These are phyloP conservation scores for Rubus parviflorus DNA, from an alignment of 306 rosid species.

Conservation along the genomic window DNA sequence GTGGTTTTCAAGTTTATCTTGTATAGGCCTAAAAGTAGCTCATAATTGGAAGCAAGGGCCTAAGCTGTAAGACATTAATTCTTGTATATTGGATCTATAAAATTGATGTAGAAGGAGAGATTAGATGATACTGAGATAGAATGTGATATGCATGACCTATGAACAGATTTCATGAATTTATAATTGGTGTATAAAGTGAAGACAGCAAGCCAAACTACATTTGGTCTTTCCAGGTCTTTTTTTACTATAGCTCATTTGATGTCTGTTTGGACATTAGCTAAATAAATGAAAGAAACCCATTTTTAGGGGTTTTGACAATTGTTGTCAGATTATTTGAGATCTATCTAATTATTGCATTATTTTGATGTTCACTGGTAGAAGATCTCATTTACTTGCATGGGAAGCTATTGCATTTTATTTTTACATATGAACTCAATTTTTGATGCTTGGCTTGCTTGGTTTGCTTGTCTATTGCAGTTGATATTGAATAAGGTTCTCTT, in stretches of 20 bases:
- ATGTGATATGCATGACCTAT: background rate
- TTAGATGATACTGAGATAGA: background rate
- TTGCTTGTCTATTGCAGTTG: slow-evolving; percentile 55
- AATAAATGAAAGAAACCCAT: background rate
- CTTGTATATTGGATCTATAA: background rate
- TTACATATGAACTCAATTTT: slow-evolving; percentile 7
- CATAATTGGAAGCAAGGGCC: background rate
- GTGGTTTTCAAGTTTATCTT: background rate
- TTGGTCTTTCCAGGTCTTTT: background rate
- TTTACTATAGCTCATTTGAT: background rate
- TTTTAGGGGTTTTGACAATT: background rate
- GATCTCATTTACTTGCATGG: background rate
- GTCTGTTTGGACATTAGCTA: background rate
- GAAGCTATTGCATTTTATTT: too few species aligned
- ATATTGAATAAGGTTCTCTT: slow-evolving; percentile 72
- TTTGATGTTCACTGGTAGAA: background rate
- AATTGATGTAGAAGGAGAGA: background rate
- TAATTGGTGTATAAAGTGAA: background rate
- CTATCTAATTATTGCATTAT: background rate
- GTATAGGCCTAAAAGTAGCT: background rate
- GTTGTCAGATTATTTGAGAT: background rate
- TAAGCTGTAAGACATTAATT: background rate
- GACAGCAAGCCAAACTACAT: background rate
- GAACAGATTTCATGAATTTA: background rate
- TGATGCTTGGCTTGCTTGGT: slow-evolving; percentile 5